Evolutionary conservation across 1,284 basidiomycete species (phyloP).

Genomic region (Termitomyces sp.): DNA sequence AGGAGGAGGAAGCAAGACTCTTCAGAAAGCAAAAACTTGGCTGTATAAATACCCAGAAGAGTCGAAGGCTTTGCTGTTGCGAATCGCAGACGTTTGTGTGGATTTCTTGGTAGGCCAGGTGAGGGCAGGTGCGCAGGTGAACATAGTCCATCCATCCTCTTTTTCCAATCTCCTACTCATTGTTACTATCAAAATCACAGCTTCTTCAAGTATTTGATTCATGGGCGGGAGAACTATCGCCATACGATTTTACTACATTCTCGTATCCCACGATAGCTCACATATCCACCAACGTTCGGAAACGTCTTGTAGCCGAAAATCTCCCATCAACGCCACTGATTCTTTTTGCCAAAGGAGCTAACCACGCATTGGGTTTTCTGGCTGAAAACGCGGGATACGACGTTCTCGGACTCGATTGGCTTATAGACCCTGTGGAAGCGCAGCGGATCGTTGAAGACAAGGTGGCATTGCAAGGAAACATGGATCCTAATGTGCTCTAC

Average conservation of each 20-base stretch:
- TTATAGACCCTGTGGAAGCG: conserved; percentile 70
- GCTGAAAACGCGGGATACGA: conserved; percentile 71
- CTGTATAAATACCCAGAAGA: conserved; percentile 84
- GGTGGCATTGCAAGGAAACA: conserved; percentile 89
- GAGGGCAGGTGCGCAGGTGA: conserved; percentile 87
- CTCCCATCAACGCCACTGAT: conserved; percentile 74
- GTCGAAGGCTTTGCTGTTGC: conserved; percentile 68
- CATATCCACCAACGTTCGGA: conserved; percentile 62
- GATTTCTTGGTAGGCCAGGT: conserved; percentile 89
- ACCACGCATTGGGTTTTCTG: conserved; percentile 56
- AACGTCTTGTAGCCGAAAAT: conserved; percentile 47
- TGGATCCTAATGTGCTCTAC: conserved; percentile 88
- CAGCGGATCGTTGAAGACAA: conserved; percentile 53
- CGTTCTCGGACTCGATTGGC: conserved; percentile 88
- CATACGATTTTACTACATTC: conserved; percentile 77
- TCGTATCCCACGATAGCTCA: conserved; percentile 63
- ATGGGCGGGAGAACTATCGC: conserved; percentile 87
- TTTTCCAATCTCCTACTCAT: not conserved
- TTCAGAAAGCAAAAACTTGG: conserved; percentile 90
- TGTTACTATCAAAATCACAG: conserved; percentile 34
- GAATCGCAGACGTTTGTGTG: conserved; percentile 81
- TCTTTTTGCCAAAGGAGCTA: conserved; percentile 92
- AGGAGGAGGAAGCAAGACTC: conserved; percentile 85
- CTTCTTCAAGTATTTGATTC: conserved; percentile 95
- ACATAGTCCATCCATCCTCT: conserved; percentile 18